Percentiles rank a stretch among this genome's conserved stretches.
phyloP scores from a whole-genome alignment of 495 filamentous ascomycete genomes.

The Neurospora tetraspora region DNA sequence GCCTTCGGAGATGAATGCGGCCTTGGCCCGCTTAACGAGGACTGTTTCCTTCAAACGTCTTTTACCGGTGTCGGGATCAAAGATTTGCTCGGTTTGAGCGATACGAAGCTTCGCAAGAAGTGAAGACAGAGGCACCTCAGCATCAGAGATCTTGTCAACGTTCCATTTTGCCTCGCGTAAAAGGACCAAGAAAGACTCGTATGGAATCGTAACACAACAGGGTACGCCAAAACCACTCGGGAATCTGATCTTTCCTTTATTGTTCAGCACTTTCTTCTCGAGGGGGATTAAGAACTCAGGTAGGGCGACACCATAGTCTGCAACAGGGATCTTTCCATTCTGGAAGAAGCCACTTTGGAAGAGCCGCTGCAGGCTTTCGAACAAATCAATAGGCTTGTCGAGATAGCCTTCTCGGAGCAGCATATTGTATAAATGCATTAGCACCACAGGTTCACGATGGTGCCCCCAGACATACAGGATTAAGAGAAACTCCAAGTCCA shows the following conservation, averaged over 20 bases:
- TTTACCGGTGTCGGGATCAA: slow-evolving; percentile 19
- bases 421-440: slow-evolving; percentile 36
- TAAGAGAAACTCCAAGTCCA: slow-evolving; percentile 24
- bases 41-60: slow-evolving; percentile 19
- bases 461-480: slow-evolving; percentile 25
- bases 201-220: neutral
- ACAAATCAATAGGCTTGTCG: slow-evolving; percentile 15
- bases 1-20: neutral
- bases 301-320: slow-evolving; percentile 16
- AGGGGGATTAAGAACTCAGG: neutral
- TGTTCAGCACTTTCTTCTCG: neutral
- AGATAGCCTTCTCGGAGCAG: slow-evolving; percentile 31
- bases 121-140: slow-evolving; percentile 15
- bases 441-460: slow-evolving; percentile 9
- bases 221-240: neutral
- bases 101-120: slow-evolving; percentile 13
- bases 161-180: slow-evolving; percentile 17
- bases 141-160: slow-evolving; percentile 20
- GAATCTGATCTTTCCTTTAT: neutral
- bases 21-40: slow-evolving; percentile 20
- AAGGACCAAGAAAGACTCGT: neutral
- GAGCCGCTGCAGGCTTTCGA: neutral
- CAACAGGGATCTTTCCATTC: slow-evolving; percentile 21
- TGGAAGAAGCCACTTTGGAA: slow-evolving; percentile 16
- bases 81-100: slow-evolving; percentile 13